phyloP scores from a whole-genome alignment of 768 basidiomycete genomes.

The Termitomyces sp. region DNA sequence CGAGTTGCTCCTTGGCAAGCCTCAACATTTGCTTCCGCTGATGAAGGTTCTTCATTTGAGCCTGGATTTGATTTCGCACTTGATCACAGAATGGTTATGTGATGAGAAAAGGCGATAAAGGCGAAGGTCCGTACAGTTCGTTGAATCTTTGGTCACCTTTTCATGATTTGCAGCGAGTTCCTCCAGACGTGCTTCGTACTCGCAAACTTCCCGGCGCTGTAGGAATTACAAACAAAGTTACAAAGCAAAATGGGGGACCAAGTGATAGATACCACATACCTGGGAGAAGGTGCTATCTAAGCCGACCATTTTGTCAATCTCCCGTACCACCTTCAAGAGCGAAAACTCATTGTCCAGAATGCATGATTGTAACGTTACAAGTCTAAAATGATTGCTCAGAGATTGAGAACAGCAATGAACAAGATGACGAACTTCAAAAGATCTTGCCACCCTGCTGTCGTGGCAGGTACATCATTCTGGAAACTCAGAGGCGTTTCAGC shows the following conservation, averaged over 20 bases:
- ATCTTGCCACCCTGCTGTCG: conserved; percentile 61
- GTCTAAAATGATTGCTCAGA: conserved; percentile 25
- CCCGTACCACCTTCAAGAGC: conserved; percentile 39
- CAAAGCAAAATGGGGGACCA: not conserved
- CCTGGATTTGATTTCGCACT: conserved; percentile 27
- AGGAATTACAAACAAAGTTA: conserved; percentile 1
- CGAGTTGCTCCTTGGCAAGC: conserved; percentile 33
- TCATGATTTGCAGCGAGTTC: conserved; percentile 39
- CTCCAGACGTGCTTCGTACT: conserved; percentile 52
- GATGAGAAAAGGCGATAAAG: not conserved
- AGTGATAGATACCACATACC: conserved; percentile 27
- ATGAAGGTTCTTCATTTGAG: conserved; percentile 30
- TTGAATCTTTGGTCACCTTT: conserved; percentile 34
- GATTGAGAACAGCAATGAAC: not conserved
- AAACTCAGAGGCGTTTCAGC: conserved; percentile 9
- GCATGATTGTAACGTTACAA: conserved; percentile 46
- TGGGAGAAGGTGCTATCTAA: conserved; percentile 31
- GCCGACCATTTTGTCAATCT: conserved; percentile 42
- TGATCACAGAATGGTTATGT: conserved; percentile 2
- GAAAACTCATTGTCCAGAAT: conserved; percentile 46
- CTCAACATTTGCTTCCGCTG: conserved; percentile 41
- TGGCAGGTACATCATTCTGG: conserved; percentile 15
- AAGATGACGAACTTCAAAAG: conserved; percentile 54
- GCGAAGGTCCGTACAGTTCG: conserved; percentile 35
- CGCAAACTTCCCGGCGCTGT: conserved; percentile 64